Percentiles rank a stretch among this genome's conserved stretches.
These are phyloP conservation scores for Massarina eburnea DNA, from an alignment of 2,329 filamentous ascomycete species.

Conservation along the genomic window DNA sequence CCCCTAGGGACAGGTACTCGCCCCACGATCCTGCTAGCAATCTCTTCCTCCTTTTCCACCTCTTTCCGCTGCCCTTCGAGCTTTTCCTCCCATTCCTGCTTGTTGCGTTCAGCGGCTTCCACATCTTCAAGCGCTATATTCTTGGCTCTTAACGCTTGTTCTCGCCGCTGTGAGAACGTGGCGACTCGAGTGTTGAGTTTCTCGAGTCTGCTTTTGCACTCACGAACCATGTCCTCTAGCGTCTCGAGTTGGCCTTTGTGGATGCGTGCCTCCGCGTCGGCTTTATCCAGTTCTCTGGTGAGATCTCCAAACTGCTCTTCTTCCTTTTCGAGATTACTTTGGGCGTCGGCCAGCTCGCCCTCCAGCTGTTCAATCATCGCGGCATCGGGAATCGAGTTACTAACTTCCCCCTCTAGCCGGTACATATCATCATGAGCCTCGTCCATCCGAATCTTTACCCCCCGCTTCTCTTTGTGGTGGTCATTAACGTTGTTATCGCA, in stretches of 20 bases:
- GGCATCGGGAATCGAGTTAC: constrained; percentile 62
- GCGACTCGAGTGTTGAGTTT: constrained; percentile 35
- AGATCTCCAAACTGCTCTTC: constrained; percentile 53
- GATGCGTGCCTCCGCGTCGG: constrained; percentile 39
- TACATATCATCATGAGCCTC: constrained; percentile 63
- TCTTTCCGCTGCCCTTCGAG: constrained; percentile 27
- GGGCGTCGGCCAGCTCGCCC: constrained; percentile 57
- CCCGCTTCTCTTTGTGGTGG: constrained; percentile 50
- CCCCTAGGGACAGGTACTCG: constrained; percentile 34
- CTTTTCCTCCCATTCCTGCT: constrained; percentile 26
- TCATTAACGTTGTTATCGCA: constrained; percentile 52
- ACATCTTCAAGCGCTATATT: constrained; percentile 44
- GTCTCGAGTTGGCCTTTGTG: constrained; percentile 37
- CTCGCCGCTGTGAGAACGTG: constrained; percentile 32
- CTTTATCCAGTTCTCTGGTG: constrained; percentile 45
- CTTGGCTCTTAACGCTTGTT: constrained; percentile 44
- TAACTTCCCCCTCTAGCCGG: constrained; percentile 67
- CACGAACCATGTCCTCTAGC: constrained; percentile 27
- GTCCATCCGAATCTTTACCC: constrained; percentile 61
- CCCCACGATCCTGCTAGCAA: constrained; percentile 21
- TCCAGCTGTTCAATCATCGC: constrained; percentile 50
- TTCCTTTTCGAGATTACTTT: constrained; percentile 45
- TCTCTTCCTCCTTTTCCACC: constrained; percentile 24
- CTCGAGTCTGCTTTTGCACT: constrained; percentile 19
- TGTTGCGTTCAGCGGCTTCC: constrained; percentile 33